phyloP scores from a whole-genome alignment of 345 rosid species.

The Hypericum androsaemum region DNA sequence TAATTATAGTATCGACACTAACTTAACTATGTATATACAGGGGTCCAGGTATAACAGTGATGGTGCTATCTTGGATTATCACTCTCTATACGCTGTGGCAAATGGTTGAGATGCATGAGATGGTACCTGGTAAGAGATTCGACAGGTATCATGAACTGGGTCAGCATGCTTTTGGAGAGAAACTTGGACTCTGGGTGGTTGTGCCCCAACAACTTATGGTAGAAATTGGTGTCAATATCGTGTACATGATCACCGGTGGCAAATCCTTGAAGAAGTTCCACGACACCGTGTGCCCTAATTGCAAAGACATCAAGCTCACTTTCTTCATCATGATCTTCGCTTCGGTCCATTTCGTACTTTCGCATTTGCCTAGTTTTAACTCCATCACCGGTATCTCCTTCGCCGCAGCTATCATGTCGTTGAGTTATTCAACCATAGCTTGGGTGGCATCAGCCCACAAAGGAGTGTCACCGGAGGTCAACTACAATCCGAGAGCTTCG shows the following conservation, averaged over 20 bases:
- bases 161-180: conserved; percentile 18
- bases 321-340: conserved; percentile 20
- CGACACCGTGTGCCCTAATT: not conserved
- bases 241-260: conserved; percentile 19
- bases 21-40: too few species aligned
- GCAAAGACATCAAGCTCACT: not conserved
- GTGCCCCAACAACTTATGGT: conserved; percentile 25
- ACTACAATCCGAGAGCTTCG: conserved; percentile 5
- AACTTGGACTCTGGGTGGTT: conserved; percentile 20
- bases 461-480: not conserved
- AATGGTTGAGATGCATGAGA: conserved; percentile 24
- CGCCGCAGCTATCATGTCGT: conserved; percentile 23
- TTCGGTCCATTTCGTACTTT: conserved; percentile 14
- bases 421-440: conserved; percentile 15
- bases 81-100: conserved; percentile 16
- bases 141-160: conserved; percentile 29
- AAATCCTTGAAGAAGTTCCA: conserved; percentile 8
- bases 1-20: too few species aligned
- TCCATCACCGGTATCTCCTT: conserved; percentile 18
- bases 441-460: conserved; percentile 6
- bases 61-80: too few species aligned
- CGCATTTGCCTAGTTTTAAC: conserved; percentile 26
- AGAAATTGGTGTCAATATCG: conserved; percentile 16
- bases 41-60: too few species aligned
- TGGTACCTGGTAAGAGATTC: conserved; percentile 22